These are phyloP conservation scores for Chytridium lagenaria DNA, from an alignment of 371 early-diverging fungal species.

Conservation along the genomic window DNA sequence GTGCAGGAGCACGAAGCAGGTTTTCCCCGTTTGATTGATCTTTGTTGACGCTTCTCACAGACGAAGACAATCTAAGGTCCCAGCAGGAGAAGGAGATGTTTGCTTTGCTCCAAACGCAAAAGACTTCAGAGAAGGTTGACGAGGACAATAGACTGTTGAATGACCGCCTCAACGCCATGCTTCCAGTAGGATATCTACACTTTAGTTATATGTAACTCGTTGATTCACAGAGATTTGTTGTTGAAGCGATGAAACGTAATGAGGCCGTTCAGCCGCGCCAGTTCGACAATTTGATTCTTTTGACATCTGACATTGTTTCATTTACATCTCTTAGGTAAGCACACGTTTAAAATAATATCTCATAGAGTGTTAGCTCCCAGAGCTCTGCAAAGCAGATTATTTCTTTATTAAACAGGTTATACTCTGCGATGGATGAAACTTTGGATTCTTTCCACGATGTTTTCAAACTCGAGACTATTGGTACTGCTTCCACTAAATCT, in stretches of 20 bases:
- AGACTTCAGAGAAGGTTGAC: slow-evolving; percentile 40
- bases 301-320: slow-evolving; percentile 49
- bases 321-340: slow-evolving; percentile 47
- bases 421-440: slow-evolving; percentile 49
- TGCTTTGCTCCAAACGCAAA: slow-evolving; percentile 41
- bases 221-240: slow-evolving; percentile 34
- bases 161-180: slow-evolving; percentile 46
- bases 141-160: slow-evolving; percentile 47
- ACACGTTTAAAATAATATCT: neutral
- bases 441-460: slow-evolving; percentile 47
- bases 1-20: slow-evolving; percentile 32
- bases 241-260: slow-evolving; percentile 45
- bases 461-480: slow-evolving; percentile 54
- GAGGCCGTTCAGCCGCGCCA: slow-evolving; percentile 35
- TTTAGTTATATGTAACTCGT: neutral
- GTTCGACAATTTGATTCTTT: slow-evolving; percentile 41
- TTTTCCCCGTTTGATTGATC: no score
- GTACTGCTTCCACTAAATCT: no score
- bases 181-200: slow-evolving; percentile 14
- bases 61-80: slow-evolving; percentile 39
- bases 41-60: no score
- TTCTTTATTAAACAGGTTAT: slow-evolving; percentile 50
- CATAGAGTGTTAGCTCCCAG: slow-evolving; percentile 16
- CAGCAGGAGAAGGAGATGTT: slow-evolving; percentile 49
- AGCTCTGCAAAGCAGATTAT: slow-evolving; percentile 47